A percentile compares a stretch with the other conserved stretches of the same genome.
These are phyloP conservation scores for Candida frijolesensis DNA, from an alignment of 1,139 yeast genomes.

Conservation along the genomic window DNA sequence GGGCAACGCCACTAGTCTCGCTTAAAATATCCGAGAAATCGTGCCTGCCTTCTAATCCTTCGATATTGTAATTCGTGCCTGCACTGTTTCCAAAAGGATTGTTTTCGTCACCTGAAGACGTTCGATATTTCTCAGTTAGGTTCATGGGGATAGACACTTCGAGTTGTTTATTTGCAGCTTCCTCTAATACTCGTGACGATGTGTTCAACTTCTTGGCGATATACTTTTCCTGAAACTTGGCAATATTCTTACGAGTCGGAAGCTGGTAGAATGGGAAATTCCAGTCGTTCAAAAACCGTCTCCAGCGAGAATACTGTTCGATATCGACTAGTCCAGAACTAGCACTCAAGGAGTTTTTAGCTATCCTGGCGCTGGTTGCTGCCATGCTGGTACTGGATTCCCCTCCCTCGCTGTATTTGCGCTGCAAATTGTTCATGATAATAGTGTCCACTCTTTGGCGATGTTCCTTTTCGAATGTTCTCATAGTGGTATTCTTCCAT, in stretches of 20 bases:
- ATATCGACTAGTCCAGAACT: constrained; percentile 28
- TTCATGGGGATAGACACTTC: constrained; percentile 6
- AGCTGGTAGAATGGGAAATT: constrained; percentile 46
- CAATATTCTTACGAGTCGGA: constrained; percentile 40
- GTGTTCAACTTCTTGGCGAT: constrained; percentile 19
- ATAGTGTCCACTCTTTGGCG: constrained; percentile 29
- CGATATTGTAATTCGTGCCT: constrained; percentile 7
- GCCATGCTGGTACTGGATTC: constrained; percentile 14
- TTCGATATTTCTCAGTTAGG: constrained; percentile 5
- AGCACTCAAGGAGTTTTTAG: constrained; percentile 29
- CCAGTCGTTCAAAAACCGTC: constrained; percentile 35
- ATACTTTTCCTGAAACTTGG: constrained; percentile 28
- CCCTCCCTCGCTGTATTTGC: constrained; percentile 6
- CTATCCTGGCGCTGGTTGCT: constrained; percentile 28
- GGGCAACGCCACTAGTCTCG: constrained; percentile 24
- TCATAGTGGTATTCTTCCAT: constrained; percentile 57
- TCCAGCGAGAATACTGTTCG: constrained; percentile 33
- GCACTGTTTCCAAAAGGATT: constrained; percentile 6
- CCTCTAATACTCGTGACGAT: constrained; percentile 3
- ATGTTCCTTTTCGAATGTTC: constrained; percentile 42
- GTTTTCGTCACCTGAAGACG: neutral
- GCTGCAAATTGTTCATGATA: constrained; percentile 14
- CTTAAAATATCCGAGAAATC: constrained; percentile 42
- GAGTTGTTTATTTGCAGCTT: neutral
- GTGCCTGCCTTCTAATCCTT: constrained; percentile 20